Conservation (phyloP, 1,284 basidiomycete genomes). For the Sanghuangporus sanghuang region DNA sequence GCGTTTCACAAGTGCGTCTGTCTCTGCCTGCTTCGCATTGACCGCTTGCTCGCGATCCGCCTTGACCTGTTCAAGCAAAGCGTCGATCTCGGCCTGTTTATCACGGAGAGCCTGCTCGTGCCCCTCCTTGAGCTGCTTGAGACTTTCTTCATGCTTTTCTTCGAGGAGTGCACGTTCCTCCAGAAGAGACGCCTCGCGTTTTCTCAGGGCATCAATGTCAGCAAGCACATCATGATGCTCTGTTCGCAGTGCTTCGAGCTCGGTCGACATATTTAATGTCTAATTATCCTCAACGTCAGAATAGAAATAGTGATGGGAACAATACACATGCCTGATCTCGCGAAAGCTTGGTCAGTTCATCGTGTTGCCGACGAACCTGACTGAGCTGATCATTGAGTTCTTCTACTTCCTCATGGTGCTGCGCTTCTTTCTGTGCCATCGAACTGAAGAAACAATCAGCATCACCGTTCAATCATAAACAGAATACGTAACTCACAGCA, state of each 20-base stretch:
- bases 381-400: slow-evolving; percentile 61
- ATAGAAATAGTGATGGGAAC: background rate
- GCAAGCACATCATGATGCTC: slow-evolving; percentile 51
- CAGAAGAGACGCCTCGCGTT: slow-evolving; percentile 52
- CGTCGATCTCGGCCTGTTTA: slow-evolving; percentile 22
- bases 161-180: slow-evolving; percentile 45
- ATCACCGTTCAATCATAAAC: slow-evolving; percentile 11
- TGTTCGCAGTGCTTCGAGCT: slow-evolving; percentile 68
- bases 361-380: slow-evolving; percentile 71
- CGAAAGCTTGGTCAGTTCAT: slow-evolving; percentile 73
- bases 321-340: slow-evolving; percentile 65
- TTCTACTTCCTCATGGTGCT: slow-evolving; percentile 74
- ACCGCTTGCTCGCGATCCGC: slow-evolving; percentile 32
- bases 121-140: slow-evolving; percentile 19
- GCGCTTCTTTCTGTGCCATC: slow-evolving; percentile 92
- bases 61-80: slow-evolving; percentile 14
- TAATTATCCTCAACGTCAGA: slow-evolving; percentile 26
- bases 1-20: slow-evolving; percentile 17
- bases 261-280: slow-evolving; percentile 81
- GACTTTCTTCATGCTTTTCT: slow-evolving; percentile 14
- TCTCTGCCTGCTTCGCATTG: slow-evolving; percentile 23
- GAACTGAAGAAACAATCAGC: slow-evolving; percentile 45
- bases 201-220: slow-evolving; percentile 49
- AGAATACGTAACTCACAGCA: slow-evolving; percentile 55
- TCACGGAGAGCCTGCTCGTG: slow-evolving; percentile 32